Conservation (phyloP, 306 rosid species). For the Acacia crassicarpa region DNA sequence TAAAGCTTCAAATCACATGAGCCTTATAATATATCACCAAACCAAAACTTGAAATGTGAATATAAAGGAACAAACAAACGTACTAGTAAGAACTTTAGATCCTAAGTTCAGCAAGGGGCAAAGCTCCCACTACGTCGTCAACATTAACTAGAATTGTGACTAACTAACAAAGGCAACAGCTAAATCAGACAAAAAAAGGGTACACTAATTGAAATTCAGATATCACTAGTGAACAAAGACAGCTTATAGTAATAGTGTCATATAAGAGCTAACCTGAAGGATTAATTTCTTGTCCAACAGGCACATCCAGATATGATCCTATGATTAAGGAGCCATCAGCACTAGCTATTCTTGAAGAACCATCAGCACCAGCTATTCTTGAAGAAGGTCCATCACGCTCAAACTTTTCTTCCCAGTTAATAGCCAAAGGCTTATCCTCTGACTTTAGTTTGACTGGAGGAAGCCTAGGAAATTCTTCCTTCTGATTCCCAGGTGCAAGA, state of each 20-base stretch:
- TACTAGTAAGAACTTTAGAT: background rate
- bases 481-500: slow-evolving; percentile 54
- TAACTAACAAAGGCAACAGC: slow-evolving; percentile 10
- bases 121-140: slow-evolving; percentile 17
- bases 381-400: slow-evolving; percentile 58
- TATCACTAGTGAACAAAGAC: background rate
- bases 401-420: slow-evolving; percentile 70
- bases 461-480: slow-evolving; percentile 78
- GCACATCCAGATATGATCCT: slow-evolving; percentile 71
- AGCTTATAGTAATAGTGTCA: background rate
- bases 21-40: background rate
- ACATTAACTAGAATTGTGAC: background rate
- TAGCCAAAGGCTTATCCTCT: slow-evolving; percentile 59
- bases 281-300: slow-evolving; percentile 70
- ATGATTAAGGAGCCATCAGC: slow-evolving; percentile 53
- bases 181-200: slow-evolving; percentile 1
- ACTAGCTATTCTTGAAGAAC: slow-evolving; percentile 39
- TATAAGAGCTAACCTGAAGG: slow-evolving; percentile 57
- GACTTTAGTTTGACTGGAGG: slow-evolving; percentile 84
- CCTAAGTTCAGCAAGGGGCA: background rate
- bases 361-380: slow-evolving; percentile 45
- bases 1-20: background rate
- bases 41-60: slow-evolving; percentile 17
- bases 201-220: background rate
- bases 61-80: background rate